These are phyloP conservation scores for Neodidymelliopsis sp. DNA, from an alignment of 2,329 filamentous ascomycete genomes.

Conservation along the genomic window DNA sequence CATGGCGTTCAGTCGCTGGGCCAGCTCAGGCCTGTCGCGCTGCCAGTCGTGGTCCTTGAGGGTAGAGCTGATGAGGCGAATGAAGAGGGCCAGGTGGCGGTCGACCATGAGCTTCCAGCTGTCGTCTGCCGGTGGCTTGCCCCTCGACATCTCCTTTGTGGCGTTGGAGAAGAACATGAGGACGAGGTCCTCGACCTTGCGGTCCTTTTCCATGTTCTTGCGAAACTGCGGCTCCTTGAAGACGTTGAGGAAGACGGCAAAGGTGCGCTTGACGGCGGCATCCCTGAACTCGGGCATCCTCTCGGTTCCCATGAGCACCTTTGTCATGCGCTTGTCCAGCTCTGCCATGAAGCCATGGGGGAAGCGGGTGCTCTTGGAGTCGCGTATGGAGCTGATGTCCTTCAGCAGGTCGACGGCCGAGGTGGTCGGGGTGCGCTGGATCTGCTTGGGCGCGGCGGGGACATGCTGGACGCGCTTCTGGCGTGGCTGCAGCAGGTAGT, in stretches of 20 bases:
- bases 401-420: conserved; percentile 81
- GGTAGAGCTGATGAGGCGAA: conserved; percentile 81
- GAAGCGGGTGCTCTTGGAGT: conserved; percentile 74
- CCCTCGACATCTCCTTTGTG: conserved; percentile 85
- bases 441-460: conserved; percentile 63
- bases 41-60: conserved; percentile 85
- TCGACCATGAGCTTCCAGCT: conserved; percentile 92
- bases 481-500: conserved; percentile 91
- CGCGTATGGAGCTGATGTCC: conserved; percentile 76
- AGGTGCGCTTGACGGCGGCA: conserved; percentile 88
- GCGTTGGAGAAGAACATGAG: conserved; percentile 97
- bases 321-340: conserved; percentile 79
- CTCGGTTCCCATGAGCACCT: conserved; percentile 82
- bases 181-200: conserved; percentile 88
- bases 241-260: conserved; percentile 91
- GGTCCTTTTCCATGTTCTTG: conserved; percentile 91
- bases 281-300: conserved; percentile 88
- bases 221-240: conserved; percentile 89
- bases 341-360: conserved; percentile 75
- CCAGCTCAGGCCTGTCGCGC: conserved; percentile 83
- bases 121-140: conserved; percentile 79
- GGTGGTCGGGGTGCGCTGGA: conserved; percentile 73
- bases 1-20: conserved; percentile 77
- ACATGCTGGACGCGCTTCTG: conserved; percentile 90
- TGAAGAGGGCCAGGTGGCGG: conserved; percentile 91